Conservation (phyloP, 2,329 filamentous ascomycete species). For the Alternaria incomplexa region DNA sequence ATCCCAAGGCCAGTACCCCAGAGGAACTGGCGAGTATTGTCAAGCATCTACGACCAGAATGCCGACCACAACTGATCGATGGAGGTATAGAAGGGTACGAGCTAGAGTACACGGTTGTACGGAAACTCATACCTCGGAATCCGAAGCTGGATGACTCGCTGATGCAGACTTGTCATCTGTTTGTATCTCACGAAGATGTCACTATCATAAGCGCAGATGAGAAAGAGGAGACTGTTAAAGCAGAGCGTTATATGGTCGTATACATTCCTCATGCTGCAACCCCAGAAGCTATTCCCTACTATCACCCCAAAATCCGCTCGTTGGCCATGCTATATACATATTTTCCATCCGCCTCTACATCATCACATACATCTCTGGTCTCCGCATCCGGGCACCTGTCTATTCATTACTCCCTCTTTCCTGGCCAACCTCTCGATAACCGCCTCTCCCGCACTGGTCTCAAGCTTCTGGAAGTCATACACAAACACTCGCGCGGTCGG, state of each 20-base stretch:
- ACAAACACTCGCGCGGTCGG: constrained; percentile 75
- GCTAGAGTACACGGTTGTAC: constrained; percentile 70
- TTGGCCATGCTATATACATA: constrained; percentile 79
- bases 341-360: constrained; percentile 24
- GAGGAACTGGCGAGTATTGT: constrained; percentile 52
- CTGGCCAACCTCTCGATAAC: constrained; percentile 45
- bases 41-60: constrained; percentile 56
- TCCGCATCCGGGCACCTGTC: constrained; percentile 51
- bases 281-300: constrained; percentile 76
- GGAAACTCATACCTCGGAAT: constrained; percentile 83
- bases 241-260: constrained; percentile 65
- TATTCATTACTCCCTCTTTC: constrained; percentile 60
- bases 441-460: constrained; percentile 72
- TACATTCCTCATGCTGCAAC: constrained; percentile 76
- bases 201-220: constrained; percentile 16
- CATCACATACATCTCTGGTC: constrained; percentile 22
- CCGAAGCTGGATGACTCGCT: constrained; percentile 74
- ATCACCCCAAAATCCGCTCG: constrained; percentile 78
- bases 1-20: constrained; percentile 36
- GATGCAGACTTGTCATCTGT: constrained; percentile 83
- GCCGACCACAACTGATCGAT: constrained; percentile 37
- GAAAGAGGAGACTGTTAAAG: constrained; percentile 35
- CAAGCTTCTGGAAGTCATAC: constrained; percentile 69
- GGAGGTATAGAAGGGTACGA: constrained; percentile 43
- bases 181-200: constrained; percentile 47